A percentile compares a stretch with the other conserved stretches of the same genome.
Evolutionary conservation across 805 yeast species (phyloP).

Genomic region (Barnettozyma sucrosica): DNA sequence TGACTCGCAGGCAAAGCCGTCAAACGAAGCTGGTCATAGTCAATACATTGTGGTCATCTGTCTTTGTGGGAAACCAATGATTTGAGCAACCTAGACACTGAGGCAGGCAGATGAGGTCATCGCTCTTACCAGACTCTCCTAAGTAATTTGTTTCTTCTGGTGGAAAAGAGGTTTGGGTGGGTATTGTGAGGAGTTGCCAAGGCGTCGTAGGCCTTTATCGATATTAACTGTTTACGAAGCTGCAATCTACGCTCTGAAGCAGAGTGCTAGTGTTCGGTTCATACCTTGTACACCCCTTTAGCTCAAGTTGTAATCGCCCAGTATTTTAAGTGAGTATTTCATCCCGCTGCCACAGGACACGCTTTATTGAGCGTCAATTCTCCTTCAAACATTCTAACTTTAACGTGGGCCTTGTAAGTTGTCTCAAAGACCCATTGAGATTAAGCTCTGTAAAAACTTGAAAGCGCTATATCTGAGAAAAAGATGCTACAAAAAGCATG

Average conservation of each 20-base stretch:
- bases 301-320: too few species aligned
- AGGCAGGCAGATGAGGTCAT: not conserved
- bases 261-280: not conserved
- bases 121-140: not conserved
- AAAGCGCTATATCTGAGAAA: too few species aligned
- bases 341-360: too few species aligned
- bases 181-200: not conserved
- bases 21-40: not conserved
- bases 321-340: too few species aligned
- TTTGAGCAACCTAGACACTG: not conserved
- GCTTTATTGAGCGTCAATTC: too few species aligned
- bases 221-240: not conserved
- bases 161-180: not conserved
- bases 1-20: not conserved
- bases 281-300: too few species aligned
- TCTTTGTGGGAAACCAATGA: not conserved
- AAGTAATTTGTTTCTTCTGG: not conserved
- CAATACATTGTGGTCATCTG: not conserved
- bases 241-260: not conserved
- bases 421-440: too few species aligned
- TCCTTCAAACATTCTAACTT: too few species aligned
- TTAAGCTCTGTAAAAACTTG: too few species aligned
- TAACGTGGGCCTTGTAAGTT: too few species aligned
- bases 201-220: not conserved
- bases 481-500: not conserved